A percentile compares a stretch with the other conserved stretches of the same genome.
Conservation (phyloP, 352 stramenopile species). For the Phytophthora sansomeana region DNA sequence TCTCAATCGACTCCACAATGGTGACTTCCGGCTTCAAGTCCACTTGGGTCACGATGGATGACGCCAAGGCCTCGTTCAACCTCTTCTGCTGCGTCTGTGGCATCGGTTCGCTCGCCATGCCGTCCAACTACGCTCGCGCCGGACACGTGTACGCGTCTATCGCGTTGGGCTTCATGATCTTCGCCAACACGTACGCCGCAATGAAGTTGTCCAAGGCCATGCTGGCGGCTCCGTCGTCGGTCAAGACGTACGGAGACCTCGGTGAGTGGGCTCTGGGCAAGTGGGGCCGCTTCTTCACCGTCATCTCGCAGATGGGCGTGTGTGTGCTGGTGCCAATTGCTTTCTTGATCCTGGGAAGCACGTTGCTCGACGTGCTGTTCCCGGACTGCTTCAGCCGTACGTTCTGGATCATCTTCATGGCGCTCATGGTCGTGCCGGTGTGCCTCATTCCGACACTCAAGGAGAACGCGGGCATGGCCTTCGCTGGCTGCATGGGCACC, state of each 20-base stretch:
- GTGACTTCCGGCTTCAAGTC: slow-evolving; percentile 26
- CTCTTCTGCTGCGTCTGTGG: slow-evolving; percentile 37
- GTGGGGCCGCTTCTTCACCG: slow-evolving; percentile 31
- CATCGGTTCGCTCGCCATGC: slow-evolving; percentile 33
- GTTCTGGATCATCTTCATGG: slow-evolving; percentile 42
- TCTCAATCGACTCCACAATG: slow-evolving; percentile 2
- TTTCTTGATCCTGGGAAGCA: slow-evolving; percentile 32
- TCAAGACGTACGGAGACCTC: slow-evolving; percentile 32
- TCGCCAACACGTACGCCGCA: slow-evolving; percentile 32
- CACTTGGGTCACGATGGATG: slow-evolving; percentile 27
- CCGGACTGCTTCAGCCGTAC: slow-evolving; percentile 32
- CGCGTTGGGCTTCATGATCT: slow-evolving; percentile 33
- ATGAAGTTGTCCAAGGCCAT: slow-evolving; percentile 36
- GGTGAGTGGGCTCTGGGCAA: slow-evolving; percentile 31
- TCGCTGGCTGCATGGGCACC: slow-evolving; percentile 28
- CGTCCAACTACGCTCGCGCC: slow-evolving; percentile 31
- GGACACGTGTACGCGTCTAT: slow-evolving; percentile 27
- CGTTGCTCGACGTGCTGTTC: slow-evolving; percentile 30
- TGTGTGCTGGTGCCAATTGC: slow-evolving; percentile 31
- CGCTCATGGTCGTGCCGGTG: slow-evolving; percentile 21
- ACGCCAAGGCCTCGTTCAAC: slow-evolving; percentile 36
- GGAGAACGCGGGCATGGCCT: slow-evolving; percentile 20
- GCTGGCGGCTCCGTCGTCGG: slow-evolving; percentile 28
- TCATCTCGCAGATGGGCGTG: slow-evolving; percentile 34
- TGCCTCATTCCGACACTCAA: slow-evolving; percentile 32